Conservation (phyloP, 2,329 filamentous ascomycete species). For the Diaporthe caulivora region DNA sequence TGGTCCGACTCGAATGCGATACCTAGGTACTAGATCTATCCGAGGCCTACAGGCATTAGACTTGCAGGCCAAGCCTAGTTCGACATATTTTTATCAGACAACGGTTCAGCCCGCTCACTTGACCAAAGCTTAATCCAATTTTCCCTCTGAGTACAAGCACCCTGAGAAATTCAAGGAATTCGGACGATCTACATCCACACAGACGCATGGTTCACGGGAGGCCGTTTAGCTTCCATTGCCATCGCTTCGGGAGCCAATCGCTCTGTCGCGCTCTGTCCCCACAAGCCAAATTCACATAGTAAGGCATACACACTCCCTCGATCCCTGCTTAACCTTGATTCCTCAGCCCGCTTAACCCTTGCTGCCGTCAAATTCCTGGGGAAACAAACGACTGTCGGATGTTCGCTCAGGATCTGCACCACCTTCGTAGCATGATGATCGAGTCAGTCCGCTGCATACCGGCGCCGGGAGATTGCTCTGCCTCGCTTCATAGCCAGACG, state of each 20-base stretch:
- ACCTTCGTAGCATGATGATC: constrained; percentile 5
- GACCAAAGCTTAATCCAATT: background rate
- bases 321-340: background rate
- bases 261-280: background rate
- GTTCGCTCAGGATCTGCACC: background rate
- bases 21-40: background rate
- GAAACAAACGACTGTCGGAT: background rate
- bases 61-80: background rate
- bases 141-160: background rate
- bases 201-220: constrained; percentile 20
- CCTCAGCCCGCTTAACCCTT: background rate
- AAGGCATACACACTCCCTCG: background rate
- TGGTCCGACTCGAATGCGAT: background rate
- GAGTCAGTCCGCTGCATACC: background rate
- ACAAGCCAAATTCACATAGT: background rate
- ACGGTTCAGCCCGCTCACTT: background rate
- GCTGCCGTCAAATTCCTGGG: background rate
- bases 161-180: background rate
- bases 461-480: background rate
- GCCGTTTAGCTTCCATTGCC: background rate
- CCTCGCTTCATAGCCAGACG: background rate
- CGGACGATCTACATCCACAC: background rate
- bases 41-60: background rate
- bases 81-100: background rate
- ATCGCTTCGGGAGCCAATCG: constrained; percentile 17